Conservation (phyloP, 23 red algal genomes). For the Pyropia haitanensis region DNA sequence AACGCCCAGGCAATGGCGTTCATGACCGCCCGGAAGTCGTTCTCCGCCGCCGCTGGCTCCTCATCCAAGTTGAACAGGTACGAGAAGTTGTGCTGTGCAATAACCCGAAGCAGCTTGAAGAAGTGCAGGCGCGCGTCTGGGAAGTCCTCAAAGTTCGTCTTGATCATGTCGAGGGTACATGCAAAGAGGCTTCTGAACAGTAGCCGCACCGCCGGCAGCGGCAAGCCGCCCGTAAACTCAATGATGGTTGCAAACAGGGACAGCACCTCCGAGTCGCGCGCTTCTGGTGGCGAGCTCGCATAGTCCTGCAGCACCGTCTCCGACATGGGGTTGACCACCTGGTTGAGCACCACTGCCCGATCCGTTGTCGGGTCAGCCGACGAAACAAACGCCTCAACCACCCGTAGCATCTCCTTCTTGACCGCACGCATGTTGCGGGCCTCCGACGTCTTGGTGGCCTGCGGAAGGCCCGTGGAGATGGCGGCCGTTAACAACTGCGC, state of each 20-base stretch:
- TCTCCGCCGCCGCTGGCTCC: constrained; percentile 68
- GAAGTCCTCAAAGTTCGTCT: constrained; percentile 99
- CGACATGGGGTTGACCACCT: constrained; percentile 73
- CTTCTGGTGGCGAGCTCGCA: constrained; percentile 64
- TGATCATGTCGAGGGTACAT: constrained; percentile 92
- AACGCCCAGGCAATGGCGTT: constrained; percentile 98
- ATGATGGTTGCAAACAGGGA: constrained; percentile 79
- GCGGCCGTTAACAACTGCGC: constrained; percentile 60
- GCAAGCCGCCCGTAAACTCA: constrained; percentile 47
- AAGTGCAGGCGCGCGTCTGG: constrained; percentile 86
- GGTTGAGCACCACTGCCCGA: constrained; percentile 44
- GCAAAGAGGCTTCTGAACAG: constrained; percentile 79
- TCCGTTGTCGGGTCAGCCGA: constrained; percentile 27
- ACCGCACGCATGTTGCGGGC: constrained; percentile 88
- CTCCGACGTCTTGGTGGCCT: constrained; percentile 62
- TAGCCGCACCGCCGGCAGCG: constrained; percentile 25
- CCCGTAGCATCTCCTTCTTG: constrained; percentile 78
- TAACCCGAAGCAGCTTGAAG: constrained; percentile 76
- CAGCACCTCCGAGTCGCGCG: constrained; percentile 77
- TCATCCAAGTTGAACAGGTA: constrained; percentile 79
- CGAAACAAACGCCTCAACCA: constrained; percentile 74
- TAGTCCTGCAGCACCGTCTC: constrained; percentile 82
- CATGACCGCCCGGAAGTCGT: constrained; percentile 82
- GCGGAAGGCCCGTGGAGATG: constrained; percentile 41
- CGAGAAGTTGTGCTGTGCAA: constrained; percentile 78